phyloP scores from a whole-genome alignment of 805 yeast genomes.

The Metschnikowia amazonensis region DNA sequence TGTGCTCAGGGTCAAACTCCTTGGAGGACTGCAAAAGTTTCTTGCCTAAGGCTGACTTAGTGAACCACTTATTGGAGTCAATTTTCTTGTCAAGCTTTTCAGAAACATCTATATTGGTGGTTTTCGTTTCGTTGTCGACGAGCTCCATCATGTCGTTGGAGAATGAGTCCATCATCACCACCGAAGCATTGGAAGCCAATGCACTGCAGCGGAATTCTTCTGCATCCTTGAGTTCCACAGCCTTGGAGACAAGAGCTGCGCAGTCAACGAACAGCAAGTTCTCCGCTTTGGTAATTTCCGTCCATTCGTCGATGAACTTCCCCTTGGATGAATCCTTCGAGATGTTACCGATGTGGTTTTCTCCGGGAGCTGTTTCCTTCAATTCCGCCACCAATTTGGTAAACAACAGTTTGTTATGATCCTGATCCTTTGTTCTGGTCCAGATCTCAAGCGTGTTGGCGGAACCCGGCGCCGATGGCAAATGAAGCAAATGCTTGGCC shows the following conservation, averaged over 20 bases:
- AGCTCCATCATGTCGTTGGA: constrained; percentile 83
- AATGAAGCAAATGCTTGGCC: constrained; percentile 68
- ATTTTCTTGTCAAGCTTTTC: constrained; percentile 77
- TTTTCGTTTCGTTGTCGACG: constrained; percentile 80
- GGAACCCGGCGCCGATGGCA: constrained; percentile 38
- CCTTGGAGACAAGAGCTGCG: constrained; percentile 47
- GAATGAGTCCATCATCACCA: constrained; percentile 74
- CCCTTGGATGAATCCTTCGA: constrained; percentile 78
- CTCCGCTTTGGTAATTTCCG: constrained; percentile 32
- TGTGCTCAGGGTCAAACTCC: constrained; percentile 68
- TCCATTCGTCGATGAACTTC: constrained; percentile 82
- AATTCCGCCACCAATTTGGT: constrained; percentile 50
- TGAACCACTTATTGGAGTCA: constrained; percentile 67
- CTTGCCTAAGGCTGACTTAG: constrained; percentile 48
- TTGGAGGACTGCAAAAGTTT: constrained; percentile 45
- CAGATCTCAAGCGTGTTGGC: constrained; percentile 48
- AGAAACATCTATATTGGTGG: constrained; percentile 67
- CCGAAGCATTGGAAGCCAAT: constrained; percentile 73
- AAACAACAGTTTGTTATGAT: constrained; percentile 66
- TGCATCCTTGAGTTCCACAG: constrained; percentile 73
- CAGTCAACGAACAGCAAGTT: constrained; percentile 44
- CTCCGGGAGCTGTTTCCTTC: constrained; percentile 34
- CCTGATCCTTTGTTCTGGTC: constrained; percentile 78
- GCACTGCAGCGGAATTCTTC: constrained; percentile 64
- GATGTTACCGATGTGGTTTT: constrained; percentile 56